Evolutionary conservation across 1,284 basidiomycete species (phyloP).

Genomic region (Trichosporon ovoides): DNA sequence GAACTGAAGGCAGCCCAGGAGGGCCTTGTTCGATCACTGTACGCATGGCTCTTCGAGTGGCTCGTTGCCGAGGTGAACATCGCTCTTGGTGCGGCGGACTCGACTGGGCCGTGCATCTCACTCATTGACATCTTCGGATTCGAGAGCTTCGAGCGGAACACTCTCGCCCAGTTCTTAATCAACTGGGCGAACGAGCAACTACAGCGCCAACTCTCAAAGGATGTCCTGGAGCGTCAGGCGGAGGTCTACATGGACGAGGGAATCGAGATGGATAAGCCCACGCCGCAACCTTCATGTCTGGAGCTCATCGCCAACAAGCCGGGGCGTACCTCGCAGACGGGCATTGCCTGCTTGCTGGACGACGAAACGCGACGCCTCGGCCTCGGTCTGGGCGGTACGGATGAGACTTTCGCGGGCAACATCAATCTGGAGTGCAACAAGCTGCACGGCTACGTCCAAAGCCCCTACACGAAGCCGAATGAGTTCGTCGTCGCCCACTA

Average conservation of each 20-base stretch:
- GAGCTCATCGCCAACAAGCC: slow-evolving; percentile 14
- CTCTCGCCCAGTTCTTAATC: slow-evolving; percentile 22
- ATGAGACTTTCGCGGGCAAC: slow-evolving; percentile 15
- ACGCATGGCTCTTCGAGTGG: slow-evolving; percentile 20
- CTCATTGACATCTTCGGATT: slow-evolving; percentile 23
- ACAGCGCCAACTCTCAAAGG: slow-evolving; percentile 16
- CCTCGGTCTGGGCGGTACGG: slow-evolving; percentile 16
- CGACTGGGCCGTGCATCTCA: slow-evolving; percentile 13
- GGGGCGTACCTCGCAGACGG: slow-evolving; percentile 11
- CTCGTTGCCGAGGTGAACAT: slow-evolving; percentile 16
- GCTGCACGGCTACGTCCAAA: slow-evolving; percentile 15
- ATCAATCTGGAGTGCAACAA: slow-evolving; percentile 15
- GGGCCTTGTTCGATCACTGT: slow-evolving; percentile 20
- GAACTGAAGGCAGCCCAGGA: slow-evolving; percentile 17
- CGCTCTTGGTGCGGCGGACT: slow-evolving; percentile 13
- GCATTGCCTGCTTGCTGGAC: slow-evolving; percentile 19
- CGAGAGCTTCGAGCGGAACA: slow-evolving; percentile 18
- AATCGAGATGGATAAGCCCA: slow-evolving; percentile 13
- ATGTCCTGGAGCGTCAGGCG: slow-evolving; percentile 19
- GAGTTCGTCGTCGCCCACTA: slow-evolving; percentile 21
- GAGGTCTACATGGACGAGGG: slow-evolving; percentile 19
- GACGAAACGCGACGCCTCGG: slow-evolving; percentile 21
- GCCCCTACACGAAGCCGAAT: slow-evolving; percentile 7
- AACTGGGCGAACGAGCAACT: slow-evolving; percentile 26
- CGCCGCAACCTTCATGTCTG: slow-evolving; percentile 14